Evolutionary conservation across 2,329 filamentous ascomycete genomes (phyloP).

Genomic region (Colletotrichum gigasporum): DNA sequence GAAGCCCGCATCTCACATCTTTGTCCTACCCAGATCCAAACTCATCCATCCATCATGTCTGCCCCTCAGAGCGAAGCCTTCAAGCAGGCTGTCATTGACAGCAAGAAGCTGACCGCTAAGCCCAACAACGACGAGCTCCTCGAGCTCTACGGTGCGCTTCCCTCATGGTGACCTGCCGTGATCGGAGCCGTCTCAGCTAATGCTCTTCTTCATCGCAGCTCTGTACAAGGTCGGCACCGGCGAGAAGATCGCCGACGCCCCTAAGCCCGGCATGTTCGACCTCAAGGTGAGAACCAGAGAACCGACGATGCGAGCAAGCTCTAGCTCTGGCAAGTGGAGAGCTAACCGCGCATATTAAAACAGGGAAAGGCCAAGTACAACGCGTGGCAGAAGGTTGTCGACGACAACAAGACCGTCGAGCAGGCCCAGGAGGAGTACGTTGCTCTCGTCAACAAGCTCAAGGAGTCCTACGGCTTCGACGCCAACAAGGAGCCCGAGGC

Average conservation of each 20-base stretch:
- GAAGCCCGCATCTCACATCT: neutral
- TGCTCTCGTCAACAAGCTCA: conserved; percentile 74
- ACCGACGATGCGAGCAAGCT: neutral
- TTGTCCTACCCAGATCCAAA: neutral
- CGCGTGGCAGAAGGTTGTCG: conserved; percentile 77
- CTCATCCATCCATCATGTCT: conserved; percentile 48
- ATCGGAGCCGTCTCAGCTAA: neutral
- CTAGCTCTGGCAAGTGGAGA: neutral
- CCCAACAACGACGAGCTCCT: conserved; percentile 72
- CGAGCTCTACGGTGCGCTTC: conserved; percentile 64
- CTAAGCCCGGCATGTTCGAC: conserved; percentile 75
- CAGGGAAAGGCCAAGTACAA: conserved; percentile 84
- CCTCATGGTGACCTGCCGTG: neutral
- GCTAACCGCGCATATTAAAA: conserved; percentile 22
- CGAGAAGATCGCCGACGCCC: conserved; percentile 65
- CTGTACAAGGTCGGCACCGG: conserved; percentile 67
- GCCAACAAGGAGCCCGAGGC: conserved; percentile 70
- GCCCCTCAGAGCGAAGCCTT: conserved; percentile 55
- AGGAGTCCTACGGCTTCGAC: conserved; percentile 75
- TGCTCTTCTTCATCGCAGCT: conserved; percentile 46
- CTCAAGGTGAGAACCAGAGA: conserved; percentile 62
- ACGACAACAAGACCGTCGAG: conserved; percentile 69
- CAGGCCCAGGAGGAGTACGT: conserved; percentile 83
- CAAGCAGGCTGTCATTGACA: conserved; percentile 67
- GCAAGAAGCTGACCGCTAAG: conserved; percentile 74